These are phyloP conservation scores for Xylaria grammica DNA, from an alignment of 495 filamentous ascomycete species.

Conservation along the genomic window DNA sequence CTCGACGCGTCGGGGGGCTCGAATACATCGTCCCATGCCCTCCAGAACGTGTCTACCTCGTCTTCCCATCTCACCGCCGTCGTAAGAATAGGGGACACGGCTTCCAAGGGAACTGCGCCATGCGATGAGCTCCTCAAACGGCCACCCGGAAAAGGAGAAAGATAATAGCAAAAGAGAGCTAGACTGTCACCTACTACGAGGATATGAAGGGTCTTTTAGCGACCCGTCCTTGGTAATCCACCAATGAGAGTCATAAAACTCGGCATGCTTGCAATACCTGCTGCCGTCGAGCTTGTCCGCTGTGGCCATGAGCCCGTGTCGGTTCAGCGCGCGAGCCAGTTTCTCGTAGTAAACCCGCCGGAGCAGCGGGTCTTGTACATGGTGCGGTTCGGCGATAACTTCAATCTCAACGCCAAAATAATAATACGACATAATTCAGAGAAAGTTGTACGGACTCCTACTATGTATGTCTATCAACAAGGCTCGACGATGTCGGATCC, in stretches of 20 bases:
- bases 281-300: slow-evolving; percentile 4
- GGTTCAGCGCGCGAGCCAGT: not conserved
- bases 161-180: not conserved
- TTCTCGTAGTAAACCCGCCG: not conserved
- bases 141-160: not conserved
- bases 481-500: not conserved
- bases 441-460: not conserved
- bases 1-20: not conserved
- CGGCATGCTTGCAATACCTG: slow-evolving; percentile 6
- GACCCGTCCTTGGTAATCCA: slow-evolving; percentile 10
- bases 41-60: not conserved
- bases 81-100: not conserved
- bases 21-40: not conserved
- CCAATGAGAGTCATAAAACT: not conserved
- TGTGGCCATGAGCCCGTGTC: not conserved
- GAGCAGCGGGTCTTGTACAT: not conserved
- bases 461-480: slow-evolving; percentile 1
- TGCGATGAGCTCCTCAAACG: not conserved
- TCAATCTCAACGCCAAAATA: slow-evolving; percentile 12
- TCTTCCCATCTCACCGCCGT: not conserved
- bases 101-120: slow-evolving; percentile 1
- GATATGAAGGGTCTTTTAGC: not conserved
- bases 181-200: not conserved
- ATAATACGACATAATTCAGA: not conserved
- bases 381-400: not conserved